Percentiles rank a stretch among this genome's conserved stretches.
phyloP scores from a whole-genome alignment of 306 rosid species.

The Malus sieversii region DNA sequence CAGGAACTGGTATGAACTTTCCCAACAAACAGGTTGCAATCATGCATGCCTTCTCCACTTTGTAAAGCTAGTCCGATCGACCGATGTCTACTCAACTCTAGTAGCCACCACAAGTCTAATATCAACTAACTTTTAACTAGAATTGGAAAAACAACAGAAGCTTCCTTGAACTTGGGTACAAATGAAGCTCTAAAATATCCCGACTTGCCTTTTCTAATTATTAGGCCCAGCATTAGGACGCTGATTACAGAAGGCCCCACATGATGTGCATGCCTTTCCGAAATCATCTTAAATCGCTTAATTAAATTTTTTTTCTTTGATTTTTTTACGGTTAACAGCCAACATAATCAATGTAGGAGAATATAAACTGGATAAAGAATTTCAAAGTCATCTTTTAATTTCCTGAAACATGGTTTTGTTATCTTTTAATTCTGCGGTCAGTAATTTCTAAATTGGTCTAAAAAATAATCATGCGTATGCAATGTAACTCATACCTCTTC shows the following conservation, averaged over 20 bases:
- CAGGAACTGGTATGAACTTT: constrained; percentile 9
- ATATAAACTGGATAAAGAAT: background rate
- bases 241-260: background rate
- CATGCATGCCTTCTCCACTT: background rate
- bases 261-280: background rate
- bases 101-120: background rate
- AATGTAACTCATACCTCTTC: constrained; percentile 3
- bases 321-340: background rate
- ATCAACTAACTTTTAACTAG: background rate
- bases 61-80: background rate
- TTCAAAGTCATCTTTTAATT: too few relatives aligned
- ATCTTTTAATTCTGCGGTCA: background rate
- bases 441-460: background rate
- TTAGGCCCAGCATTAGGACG: background rate
- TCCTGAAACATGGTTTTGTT: background rate
- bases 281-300: background rate
- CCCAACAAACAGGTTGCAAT: background rate
- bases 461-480: background rate
- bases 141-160: background rate
- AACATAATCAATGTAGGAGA: background rate
- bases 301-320: background rate
- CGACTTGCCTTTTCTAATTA: background rate
- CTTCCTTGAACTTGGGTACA: background rate
- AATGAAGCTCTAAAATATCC: background rate
- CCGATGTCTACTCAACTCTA: background rate